Percentiles rank a stretch among this genome's conserved stretches.
Conservation (phyloP, 1,139 yeast genomes). For the Geotrichum bryndzae region DNA sequence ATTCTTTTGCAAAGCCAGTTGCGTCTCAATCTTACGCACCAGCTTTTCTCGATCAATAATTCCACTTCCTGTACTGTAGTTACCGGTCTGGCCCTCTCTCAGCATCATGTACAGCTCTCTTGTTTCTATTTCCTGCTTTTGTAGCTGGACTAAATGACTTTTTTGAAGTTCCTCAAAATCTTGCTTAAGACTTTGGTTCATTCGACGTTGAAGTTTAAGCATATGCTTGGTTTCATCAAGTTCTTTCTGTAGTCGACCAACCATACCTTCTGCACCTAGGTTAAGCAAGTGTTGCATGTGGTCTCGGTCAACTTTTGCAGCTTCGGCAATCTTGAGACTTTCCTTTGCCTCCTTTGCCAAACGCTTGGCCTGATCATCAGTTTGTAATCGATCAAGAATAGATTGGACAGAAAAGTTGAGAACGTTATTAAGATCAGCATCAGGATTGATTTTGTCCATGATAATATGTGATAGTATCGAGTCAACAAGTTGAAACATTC, state of each 20-base stretch:
- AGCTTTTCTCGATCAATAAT: slow-evolving; percentile 37
- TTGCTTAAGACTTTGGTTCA: slow-evolving; percentile 54
- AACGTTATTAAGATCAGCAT: slow-evolving; percentile 65
- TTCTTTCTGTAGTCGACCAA: slow-evolving; percentile 64
- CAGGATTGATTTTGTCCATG: slow-evolving; percentile 45
- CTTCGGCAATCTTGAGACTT: slow-evolving; percentile 63
- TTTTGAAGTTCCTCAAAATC: slow-evolving; percentile 67
- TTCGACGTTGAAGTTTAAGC: slow-evolving; percentile 58
- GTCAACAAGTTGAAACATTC: slow-evolving; percentile 74
- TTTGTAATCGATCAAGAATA: slow-evolving; percentile 66
- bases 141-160: slow-evolving; percentile 68
- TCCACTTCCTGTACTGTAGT: slow-evolving; percentile 35
- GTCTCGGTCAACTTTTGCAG: slow-evolving; percentile 80
- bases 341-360: slow-evolving; percentile 71
- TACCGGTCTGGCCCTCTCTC: slow-evolving; percentile 33
- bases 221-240: slow-evolving; percentile 68
- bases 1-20: slow-evolving; percentile 55
- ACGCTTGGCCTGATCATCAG: slow-evolving; percentile 83
- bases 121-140: slow-evolving; percentile 81
- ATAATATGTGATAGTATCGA: slow-evolving; percentile 78
- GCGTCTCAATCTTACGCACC: slow-evolving; percentile 48
- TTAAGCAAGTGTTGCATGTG: slow-evolving; percentile 66
- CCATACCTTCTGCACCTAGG: slow-evolving; percentile 79
- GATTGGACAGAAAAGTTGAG: slow-evolving; percentile 79
- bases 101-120: slow-evolving; percentile 75